Evolutionary conservation across 2,329 filamentous ascomycete genomes (phyloP), one percentile per base, ranked within the genome.

Genomic region (Microdochium bolleyi): DNA sequence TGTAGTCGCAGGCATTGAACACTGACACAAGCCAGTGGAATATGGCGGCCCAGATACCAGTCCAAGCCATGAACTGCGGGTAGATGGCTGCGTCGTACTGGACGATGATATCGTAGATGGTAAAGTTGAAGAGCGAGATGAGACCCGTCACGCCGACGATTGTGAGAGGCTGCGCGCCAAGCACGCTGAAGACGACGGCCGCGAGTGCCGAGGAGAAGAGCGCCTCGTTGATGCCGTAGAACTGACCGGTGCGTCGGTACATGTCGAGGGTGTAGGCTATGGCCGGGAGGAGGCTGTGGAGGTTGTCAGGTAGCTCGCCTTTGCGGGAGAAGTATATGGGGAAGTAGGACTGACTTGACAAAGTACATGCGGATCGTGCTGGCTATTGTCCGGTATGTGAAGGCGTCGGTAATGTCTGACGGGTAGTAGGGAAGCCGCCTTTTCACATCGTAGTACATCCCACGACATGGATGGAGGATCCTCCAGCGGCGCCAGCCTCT

Each of bases 241-340:
- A 80, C 19, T 71, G 69, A 24, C 72, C 74, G 1, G 79, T 82
- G 16, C 75, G 70, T 7, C 78, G 72, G 52, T 75, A 73, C 77
- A 83, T 83, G 60, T 83, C 79, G 19, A 83, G 66, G 2, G 76
- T 75, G 57, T 80, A 83, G 2, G 80, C 80, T 3, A 83, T 68
- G 0, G 80, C 80, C 3, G 80, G 80, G 3, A 83, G 70, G 1
- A 83, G 67, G 55, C 76, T 64, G 24, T 51, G 52, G 8, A 51
- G 51, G 10, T 48, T 51, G 21, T 53, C 44, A 49, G 51, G 55
- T 48, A 52, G 56, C 14, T 55, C 51, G 21, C 51, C 54, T 44
- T 55, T 48, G 41, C 8, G n/a, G n/a, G 34, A 14, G 49, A 19
- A 27, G 9, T 1, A 19, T 14, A 7, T 38, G 41, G 22, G 41